Conservation (phyloP, 106 monocot genomes). For the Vanilla planifolia region DNA sequence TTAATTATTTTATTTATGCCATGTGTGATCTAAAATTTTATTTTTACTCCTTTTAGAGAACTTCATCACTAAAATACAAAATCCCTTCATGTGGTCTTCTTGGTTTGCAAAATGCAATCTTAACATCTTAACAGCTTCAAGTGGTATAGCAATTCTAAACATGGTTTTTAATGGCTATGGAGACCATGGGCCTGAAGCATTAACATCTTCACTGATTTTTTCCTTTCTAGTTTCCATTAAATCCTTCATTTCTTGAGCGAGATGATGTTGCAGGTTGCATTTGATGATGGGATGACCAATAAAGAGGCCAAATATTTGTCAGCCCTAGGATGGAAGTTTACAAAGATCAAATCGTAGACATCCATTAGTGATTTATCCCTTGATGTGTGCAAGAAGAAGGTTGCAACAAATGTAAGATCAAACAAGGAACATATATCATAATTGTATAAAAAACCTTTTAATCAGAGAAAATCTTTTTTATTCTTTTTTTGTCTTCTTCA, state of each 20-base stretch:
- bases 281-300: slow-evolving; percentile 93
- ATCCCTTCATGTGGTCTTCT: slow-evolving; percentile 96
- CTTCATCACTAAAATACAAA: slow-evolving; percentile 84
- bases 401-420: slow-evolving; percentile 91
- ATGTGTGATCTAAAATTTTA: too few relatives aligned
- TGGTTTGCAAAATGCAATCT: slow-evolving; percentile 85
- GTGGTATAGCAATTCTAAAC: slow-evolving; percentile 89
- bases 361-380: slow-evolving; percentile 91
- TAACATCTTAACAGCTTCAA: slow-evolving; percentile 92
- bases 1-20: too few relatives aligned
- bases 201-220: slow-evolving; percentile 16
- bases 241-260: too few relatives aligned
- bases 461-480: too few relatives aligned
- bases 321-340: slow-evolving; percentile 75
- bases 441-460: too few relatives aligned
- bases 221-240: too few relatives aligned
- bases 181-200: slow-evolving; percentile 92
- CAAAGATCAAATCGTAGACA: slow-evolving; percentile 93
- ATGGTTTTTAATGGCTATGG: slow-evolving; percentile 92
- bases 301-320: slow-evolving; percentile 90
- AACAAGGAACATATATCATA: slow-evolving; percentile 94
- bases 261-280: slow-evolving; percentile 61
- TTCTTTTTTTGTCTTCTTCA: too few relatives aligned
- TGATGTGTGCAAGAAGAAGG: slow-evolving; percentile 99
- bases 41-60: slow-evolving; percentile 36